Evolutionary conservation across 2,329 filamentous ascomycete species (phyloP).

Genomic region (Emmonsiellopsis sp.): DNA sequence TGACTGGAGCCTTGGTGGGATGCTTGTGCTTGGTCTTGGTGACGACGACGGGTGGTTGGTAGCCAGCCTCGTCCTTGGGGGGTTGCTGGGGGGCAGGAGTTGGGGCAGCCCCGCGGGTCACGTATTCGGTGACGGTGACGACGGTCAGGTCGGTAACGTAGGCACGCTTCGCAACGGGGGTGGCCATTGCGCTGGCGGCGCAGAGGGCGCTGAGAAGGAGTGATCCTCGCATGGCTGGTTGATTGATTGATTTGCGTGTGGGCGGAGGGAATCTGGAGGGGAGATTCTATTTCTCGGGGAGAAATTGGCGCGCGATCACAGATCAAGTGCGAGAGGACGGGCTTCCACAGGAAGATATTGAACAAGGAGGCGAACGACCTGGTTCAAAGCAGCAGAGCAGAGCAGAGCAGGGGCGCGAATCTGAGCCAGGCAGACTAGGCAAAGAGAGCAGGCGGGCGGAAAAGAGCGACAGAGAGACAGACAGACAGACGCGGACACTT

Average conservation of each 20-base stretch:
- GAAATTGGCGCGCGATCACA: slow-evolving; percentile 9
- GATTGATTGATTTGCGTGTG: neutral
- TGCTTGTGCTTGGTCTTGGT: too few relatives aligned
- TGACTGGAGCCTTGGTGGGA: slow-evolving; percentile 16
- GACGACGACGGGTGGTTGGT: slow-evolving; percentile 31
- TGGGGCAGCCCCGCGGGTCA: slow-evolving; percentile 15
- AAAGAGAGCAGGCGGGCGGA: slow-evolving; percentile 16
- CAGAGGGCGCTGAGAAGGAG: slow-evolving; percentile 28
- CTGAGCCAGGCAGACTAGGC: neutral
- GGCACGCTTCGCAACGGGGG: slow-evolving; percentile 26
- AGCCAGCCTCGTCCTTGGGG: slow-evolving; percentile 3
- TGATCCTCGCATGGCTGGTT: slow-evolving; percentile 24
- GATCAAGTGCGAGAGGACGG: slow-evolving; percentile 21
- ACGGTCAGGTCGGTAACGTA: slow-evolving; percentile 29
- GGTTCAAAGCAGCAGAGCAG: too few relatives aligned
- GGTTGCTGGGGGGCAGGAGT: neutral
- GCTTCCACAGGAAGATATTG: slow-evolving; percentile 31
- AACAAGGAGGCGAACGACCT: too few relatives aligned
- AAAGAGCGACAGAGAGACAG: slow-evolving; percentile 13
- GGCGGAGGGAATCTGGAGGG: neutral
- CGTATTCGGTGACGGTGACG: slow-evolving; percentile 28
- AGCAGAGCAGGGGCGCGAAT: too few relatives aligned
- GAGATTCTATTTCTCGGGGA: too few relatives aligned
- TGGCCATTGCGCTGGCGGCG: slow-evolving; percentile 25
- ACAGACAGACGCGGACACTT: slow-evolving; percentile 12